Percentiles rank a stretch among this genome's conserved stretches.
phyloP scores from a whole-genome alignment of 2,329 filamentous ascomycete genomes.

The Hypoxylon sp. region DNA sequence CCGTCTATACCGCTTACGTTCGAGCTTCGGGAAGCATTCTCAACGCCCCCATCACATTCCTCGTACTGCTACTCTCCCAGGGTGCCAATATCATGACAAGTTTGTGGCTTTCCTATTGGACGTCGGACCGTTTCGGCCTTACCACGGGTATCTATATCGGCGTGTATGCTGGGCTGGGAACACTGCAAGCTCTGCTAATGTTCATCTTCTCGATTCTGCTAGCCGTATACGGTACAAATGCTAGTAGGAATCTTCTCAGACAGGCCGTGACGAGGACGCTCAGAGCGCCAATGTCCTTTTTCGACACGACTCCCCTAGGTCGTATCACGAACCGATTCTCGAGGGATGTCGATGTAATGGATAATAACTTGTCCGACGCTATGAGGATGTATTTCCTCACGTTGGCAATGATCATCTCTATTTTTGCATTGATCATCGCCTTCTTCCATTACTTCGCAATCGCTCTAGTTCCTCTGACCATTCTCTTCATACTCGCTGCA shows the following conservation, averaged over 20 bases:
- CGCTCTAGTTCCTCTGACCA: slow-evolving; percentile 72
- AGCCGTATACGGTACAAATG: slow-evolving; percentile 82
- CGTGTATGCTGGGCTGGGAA: slow-evolving; percentile 78
- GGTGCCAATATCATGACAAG: slow-evolving; percentile 89
- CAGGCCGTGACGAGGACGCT: slow-evolving; percentile 82
- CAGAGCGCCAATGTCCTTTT: slow-evolving; percentile 87
- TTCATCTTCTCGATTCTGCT: slow-evolving; percentile 85
- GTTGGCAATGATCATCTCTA: slow-evolving; percentile 81
- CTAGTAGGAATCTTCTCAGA: slow-evolving; percentile 85
- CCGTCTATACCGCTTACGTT: slow-evolving; percentile 83
- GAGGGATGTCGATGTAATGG: slow-evolving; percentile 95
- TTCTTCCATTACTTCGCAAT: slow-evolving; percentile 90
- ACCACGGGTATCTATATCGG: slow-evolving; percentile 79
- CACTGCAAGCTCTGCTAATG: slow-evolving; percentile 77
- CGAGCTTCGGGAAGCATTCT: slow-evolving; percentile 78
- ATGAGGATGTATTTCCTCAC: slow-evolving; percentile 95
- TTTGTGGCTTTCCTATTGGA: slow-evolving; percentile 96
- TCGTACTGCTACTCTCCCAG: slow-evolving; percentile 78
- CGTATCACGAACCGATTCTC: slow-evolving; percentile 97
- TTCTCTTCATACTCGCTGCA: slow-evolving; percentile 85
- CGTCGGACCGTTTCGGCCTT: slow-evolving; percentile 79
- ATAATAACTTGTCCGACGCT: slow-evolving; percentile 89
- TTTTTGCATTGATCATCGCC: slow-evolving; percentile 92
- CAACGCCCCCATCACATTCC: slow-evolving; percentile 73
- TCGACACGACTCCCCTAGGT: slow-evolving; percentile 95